Conservation (phyloP, 768 basidiomycete genomes). For the Saitozyma sp. region DNA sequence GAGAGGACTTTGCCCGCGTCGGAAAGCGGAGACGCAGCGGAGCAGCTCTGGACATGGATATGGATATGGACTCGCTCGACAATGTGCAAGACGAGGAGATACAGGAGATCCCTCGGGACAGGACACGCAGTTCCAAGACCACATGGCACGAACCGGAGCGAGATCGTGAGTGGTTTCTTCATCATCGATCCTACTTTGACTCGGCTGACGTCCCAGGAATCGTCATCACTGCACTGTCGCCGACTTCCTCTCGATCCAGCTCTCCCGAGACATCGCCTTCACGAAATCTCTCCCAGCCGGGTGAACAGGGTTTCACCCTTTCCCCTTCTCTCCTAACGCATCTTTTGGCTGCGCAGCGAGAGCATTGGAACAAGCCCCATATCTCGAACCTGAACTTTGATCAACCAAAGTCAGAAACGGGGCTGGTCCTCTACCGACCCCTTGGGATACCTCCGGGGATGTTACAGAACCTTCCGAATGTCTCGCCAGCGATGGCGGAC, state of each 20-base stretch:
- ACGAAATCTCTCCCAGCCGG: conserved; percentile 32
- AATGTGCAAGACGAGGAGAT: conserved; percentile 6
- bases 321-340: conserved; percentile 39
- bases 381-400: conserved; percentile 7
- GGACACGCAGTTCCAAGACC: conserved; percentile 12
- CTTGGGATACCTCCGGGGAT: conserved; percentile 15
- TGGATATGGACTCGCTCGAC: conserved; percentile 32
- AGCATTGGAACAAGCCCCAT: background rate
- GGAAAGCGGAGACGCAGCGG: conserved; percentile 6
- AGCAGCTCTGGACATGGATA: conserved; percentile 13
- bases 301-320: conserved; percentile 39
- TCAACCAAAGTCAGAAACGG: conserved; percentile 10
- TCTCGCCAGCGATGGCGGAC: background rate
- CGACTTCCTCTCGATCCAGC: conserved; percentile 28
- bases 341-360: conserved; percentile 28
- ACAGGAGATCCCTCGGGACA: conserved; percentile 7
- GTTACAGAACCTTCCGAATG: conserved; percentile 26
- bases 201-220: conserved; percentile 27
- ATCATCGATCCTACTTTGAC: background rate
- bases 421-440: conserved; percentile 34
- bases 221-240: conserved; percentile 33
- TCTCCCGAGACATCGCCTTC: conserved; percentile 9
- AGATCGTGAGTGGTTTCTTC: conserved; percentile 31
- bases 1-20: background rate
- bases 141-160: conserved; percentile 44